Evolutionary conservation across 768 basidiomycete species (phyloP), one percentile per base, ranked within the genome.

Genomic region (Suillus brevipes): DNA sequence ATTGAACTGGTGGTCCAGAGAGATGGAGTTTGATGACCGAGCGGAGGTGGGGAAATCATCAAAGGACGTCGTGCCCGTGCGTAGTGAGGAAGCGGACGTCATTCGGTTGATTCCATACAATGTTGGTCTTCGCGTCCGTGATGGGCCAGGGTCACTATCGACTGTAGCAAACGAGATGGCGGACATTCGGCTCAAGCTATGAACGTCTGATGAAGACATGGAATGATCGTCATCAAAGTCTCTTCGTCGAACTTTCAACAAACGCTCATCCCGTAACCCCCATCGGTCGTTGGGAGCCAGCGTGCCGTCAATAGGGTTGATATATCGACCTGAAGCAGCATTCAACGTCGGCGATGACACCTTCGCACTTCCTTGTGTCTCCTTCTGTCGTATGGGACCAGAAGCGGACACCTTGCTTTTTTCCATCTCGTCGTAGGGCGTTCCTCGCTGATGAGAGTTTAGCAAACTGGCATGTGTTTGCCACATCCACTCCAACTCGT

Each of bases 171-270:
- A 91, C 23, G 92, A 95, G 70, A 91, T 86, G 40, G 87, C 85
- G 7, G 92, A 94, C 81, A 90, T 84, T 63, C 87, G 87, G 49
- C 88, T 84, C 61, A 87, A 80, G 73, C 88, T 91, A 68, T 90
- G 90, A 37, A 95, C 81, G 69, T 95, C 94, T 56, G 91, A 93
- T 36, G 91, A 93, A 62, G 92, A 94, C 85, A 94, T 91, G 37
- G 94, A 95, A 72, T 91, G 92, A 71, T 94, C 94, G 72, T 95
- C 94, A 77, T 96, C 94, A 69, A 85, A 90, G 70, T 94, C 92
- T 73, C 91, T 81, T 73, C 91, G 85, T 67, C 94, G 85, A 66
- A 87, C 90, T 81, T 95, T 95, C 62, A 84, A 78, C 72, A 89
- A 75, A 31, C 89, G 84, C 72, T 91, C 89, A 58, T 84, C 83